Evolutionary conservation across 331 rosid genomes (phyloP).

Genomic region (Cydonia oblonga): DNA sequence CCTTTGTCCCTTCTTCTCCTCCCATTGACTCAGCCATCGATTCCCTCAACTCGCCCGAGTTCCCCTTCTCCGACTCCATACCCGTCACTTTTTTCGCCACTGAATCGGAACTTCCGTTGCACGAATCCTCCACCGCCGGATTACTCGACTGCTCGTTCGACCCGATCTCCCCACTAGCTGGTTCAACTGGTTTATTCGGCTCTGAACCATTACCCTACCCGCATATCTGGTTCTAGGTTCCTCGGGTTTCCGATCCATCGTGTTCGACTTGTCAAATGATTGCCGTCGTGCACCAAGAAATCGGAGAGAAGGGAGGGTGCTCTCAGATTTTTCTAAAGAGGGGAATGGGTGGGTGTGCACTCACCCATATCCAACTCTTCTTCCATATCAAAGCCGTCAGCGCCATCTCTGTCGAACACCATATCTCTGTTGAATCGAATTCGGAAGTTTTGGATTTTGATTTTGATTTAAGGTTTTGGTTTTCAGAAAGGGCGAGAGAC

Average conservation of each 20-base stretch:
- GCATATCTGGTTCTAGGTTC: not conserved
- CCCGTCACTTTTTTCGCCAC: slow-evolving; percentile 13
- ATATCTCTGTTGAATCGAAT: too few relatives aligned
- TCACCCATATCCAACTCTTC: too few relatives aligned
- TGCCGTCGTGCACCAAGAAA: not conserved
- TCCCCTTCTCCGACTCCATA: slow-evolving; percentile 4
- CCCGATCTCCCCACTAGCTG: not conserved
- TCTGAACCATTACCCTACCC: not conserved
- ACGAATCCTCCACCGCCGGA: slow-evolving; percentile 19
- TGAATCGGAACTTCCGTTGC: slow-evolving; percentile 18
- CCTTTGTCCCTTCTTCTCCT: not conserved
- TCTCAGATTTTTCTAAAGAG: too few relatives aligned
- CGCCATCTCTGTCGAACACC: too few relatives aligned
- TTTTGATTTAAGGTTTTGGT: too few relatives aligned
- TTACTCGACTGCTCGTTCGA: not conserved
- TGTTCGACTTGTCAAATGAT: slow-evolving; percentile 9
- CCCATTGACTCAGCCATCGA: slow-evolving; percentile 13
- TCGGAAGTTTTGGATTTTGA: too few relatives aligned
- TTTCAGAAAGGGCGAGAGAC: too few relatives aligned
- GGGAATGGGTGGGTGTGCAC: too few relatives aligned
- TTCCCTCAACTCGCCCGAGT: slow-evolving; percentile 10
- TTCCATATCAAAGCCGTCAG: too few relatives aligned
- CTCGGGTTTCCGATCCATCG: slow-evolving; percentile 9
- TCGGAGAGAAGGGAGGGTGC: too few relatives aligned
- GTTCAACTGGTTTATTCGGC: not conserved